phyloP scores from a whole-genome alignment of 306 rosid species.

The Carpinus fangiana region DNA sequence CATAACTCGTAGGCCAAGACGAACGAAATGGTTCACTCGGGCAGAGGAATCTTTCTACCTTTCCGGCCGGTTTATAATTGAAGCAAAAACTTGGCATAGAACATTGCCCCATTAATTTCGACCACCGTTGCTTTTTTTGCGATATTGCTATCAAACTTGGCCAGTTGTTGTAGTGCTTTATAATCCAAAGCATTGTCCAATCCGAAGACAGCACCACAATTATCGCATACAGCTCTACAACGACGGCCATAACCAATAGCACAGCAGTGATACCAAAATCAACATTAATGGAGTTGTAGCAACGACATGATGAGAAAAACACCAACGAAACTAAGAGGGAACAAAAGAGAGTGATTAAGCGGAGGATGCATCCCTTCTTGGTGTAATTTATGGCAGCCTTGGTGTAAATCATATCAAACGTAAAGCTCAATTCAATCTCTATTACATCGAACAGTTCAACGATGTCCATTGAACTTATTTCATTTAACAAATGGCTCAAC shows the following conservation, averaged over 20 bases:
- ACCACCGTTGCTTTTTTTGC: neutral
- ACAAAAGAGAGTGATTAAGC: neutral
- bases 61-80: neutral
- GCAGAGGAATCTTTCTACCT: neutral
- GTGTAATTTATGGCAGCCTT: neutral
- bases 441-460: neutral
- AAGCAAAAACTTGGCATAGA: neutral
- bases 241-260: neutral
- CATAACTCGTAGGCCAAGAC: neutral
- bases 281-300: neutral
- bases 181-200: neutral
- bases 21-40: neutral
- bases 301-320: neutral
- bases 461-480: no score
- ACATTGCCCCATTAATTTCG: neutral
- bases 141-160: no score
- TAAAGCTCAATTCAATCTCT: neutral
- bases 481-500: no score
- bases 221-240: neutral
- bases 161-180: no score
- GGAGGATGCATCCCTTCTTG: neutral
- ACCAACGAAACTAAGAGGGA: neutral
- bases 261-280: neutral
- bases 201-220: neutral
- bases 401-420: neutral